Evolutionary conservation across 257 asterid genomes (phyloP), one percentile per base, ranked within the genome.

Genomic region (Lycium barbarum): DNA sequence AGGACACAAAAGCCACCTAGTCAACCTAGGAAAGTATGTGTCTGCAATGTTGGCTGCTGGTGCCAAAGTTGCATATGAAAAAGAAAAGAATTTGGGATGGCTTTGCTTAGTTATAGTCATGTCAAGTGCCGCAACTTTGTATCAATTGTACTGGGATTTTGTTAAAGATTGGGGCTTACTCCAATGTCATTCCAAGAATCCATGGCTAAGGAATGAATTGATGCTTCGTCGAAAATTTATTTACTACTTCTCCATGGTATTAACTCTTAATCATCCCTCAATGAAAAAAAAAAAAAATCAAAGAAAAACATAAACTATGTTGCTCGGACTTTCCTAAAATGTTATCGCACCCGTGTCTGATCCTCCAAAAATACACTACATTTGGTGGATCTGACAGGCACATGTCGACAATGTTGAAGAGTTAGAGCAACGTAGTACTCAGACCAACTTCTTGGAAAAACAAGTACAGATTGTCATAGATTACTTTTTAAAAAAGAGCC

Each of bases 1-100:
- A 90, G 99, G 99, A 12, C 94, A 96, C 72, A 92, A 91, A 57
- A 93, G 91, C 89, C 98, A 96, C 89, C 89, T 96, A 11, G 86
- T 92, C 3, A 96, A 96, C 88, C 91, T 96, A 7, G 98, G 98
- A 26, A 96, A 96, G 86, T 96, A 96, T 82, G 98, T 94, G 79
- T 96, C 99, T 45, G 98, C 99, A 51, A 96, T 96, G 99, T 85
- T 96, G 88, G 99, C 97, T 4, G 98, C 98, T 0, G 99, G 99
- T 38, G 97, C 98, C 17, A 96, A 93, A 86, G 97, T 96, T 53
- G 98, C 97, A 4, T 96, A 94, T 84, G 99, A 94, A 90, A 96
- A 90, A 87, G 98, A 94, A 83, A 90, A 86, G 35, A 90, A 83
- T 83, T 18, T 83, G 7, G 99, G 94, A 45, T 94, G 99, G 97